Evolutionary conservation across 2,329 filamentous ascomycete genomes (phyloP).

Genomic region (Aspergillus piperis): DNA sequence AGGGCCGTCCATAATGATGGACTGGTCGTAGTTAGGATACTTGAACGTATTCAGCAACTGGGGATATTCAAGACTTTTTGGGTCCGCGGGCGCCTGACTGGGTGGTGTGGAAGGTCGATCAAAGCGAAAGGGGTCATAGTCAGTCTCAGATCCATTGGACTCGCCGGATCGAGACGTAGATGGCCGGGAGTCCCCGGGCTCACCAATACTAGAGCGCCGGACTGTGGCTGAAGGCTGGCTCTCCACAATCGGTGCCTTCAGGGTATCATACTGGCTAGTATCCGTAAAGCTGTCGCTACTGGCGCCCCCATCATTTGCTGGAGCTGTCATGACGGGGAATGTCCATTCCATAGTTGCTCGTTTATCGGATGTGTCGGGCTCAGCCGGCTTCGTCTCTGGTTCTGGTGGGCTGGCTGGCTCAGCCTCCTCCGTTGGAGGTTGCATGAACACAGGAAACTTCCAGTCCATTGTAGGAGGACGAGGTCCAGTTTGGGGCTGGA

Average conservation of each 20-base stretch:
- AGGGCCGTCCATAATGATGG: constrained; percentile 56
- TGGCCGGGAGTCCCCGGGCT: constrained; percentile 37
- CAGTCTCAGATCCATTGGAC: constrained; percentile 39
- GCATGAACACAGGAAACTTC: constrained; percentile 46
- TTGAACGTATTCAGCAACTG: constrained; percentile 47
- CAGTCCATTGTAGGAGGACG: constrained; percentile 50
- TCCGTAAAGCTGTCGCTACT: constrained; percentile 12
- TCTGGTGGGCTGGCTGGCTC: constrained; percentile 13
- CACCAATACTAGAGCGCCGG: constrained; percentile 23
- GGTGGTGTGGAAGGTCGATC: constrained; percentile 37
- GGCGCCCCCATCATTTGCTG: constrained; percentile 16
- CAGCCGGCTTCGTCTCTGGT: constrained; percentile 17
- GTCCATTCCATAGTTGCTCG: constrained; percentile 56
- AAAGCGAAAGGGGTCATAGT: constrained; percentile 47
- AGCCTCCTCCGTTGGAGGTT: constrained; percentile 19
- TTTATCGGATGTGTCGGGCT: constrained; percentile 32
- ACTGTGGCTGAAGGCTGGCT: constrained; percentile 19
- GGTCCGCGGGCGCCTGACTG: constrained; percentile 16
- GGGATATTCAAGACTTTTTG: constrained; percentile 43
- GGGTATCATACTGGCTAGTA: constrained; percentile 33
- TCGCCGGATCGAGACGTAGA: constrained; percentile 40
- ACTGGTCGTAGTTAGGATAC: constrained; percentile 54
- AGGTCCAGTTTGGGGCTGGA: constrained; percentile 38
- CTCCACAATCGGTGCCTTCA: constrained; percentile 31
- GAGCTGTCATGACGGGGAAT: constrained; percentile 48